Base-by-base conservation (phyloP, 495 filamentous ascomycete genomes). In the Aspergillus saccharolyticus region DNA sequence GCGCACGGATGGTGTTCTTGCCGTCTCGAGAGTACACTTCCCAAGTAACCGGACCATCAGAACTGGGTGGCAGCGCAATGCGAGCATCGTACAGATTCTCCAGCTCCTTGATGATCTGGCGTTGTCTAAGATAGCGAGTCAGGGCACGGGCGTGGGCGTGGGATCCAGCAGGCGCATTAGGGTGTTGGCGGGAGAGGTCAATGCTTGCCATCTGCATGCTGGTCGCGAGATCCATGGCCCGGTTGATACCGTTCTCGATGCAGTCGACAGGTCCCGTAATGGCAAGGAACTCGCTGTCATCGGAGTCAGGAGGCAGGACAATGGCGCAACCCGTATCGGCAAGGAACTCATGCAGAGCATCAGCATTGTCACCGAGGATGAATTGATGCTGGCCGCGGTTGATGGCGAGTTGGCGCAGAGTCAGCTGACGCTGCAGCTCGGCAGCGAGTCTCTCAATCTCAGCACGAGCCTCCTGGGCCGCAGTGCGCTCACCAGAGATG, bases 291-390 rank as follows among this genome's bases (percentile, higher is more conserved):
- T 96, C 89, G 42, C 81, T 85, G 44, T 93, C 89, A 42, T 89
- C 88, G 15, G 80, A 81, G 1, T 73, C 56, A 25, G 79, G 83
- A 25, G 95, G 92, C 20, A 97, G 63, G 45, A 97, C 83, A 46
- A 97, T 83, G 43, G 88, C 80, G 72, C 95, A 99, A 51, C 93
- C 94, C 47, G 93, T 97, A 59, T 96, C 84, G 16, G 84, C 83
- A 56, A 96, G 83, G 76, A 99, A 93, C 45, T 96, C 81, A 51
- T 96, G 85, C 44, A 91, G 72, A 3, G 89, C 85, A 56, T 85
- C 81, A 28, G 88, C 89, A 53, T 83, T 77, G 42, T 94, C 85
- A 42, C 90, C 90, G 58, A 96, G 83, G 63, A 99, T 89, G 73
- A 96, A 96, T 66, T 91, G 91, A 69, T 96, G 93, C 43, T 87